Base-by-base conservation (phyloP, 306 rosid genomes). In the Mimosa pudica region DNA sequence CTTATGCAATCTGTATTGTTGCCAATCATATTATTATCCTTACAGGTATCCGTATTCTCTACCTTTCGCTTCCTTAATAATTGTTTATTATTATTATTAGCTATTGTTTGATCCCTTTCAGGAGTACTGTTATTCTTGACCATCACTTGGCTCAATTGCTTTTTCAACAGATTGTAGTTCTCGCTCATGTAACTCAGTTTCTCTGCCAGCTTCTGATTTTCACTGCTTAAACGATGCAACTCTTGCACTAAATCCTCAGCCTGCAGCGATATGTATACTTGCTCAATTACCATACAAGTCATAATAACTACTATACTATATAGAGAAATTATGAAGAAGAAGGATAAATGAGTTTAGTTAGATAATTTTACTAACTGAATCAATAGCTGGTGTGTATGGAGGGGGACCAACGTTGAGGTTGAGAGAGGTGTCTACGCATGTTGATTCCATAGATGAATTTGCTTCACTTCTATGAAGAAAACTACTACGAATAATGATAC, bases 201-300 rank as follows among this genome's bases (percentile, higher is more conserved):
- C 74, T 88, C 80, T 2, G 60, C 82, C 32, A 94, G 89, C 79
- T 64, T 89, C 88, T 80, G 85, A 71, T 92, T 94, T 89, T 94
- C 98, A 4, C 83, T 18, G 73, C 57, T 87, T 0, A 89, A 30
- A 33, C 93, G 90, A 20, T 77, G 77, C 72, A 92, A 79, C 80
- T 92, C 90, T 81, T 88, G 88, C 10, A 64, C 82, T 79, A 89
- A 75, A 17, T 7, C 33, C 30, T 70, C 79, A 1, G 32, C 82
- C 85, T 88, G 73, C 35, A 42, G 4, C n/a, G 44, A 30, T 62
- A 12, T 6, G 24, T 2, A 10, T 3, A 4, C 41, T 61, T 32
- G 36, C 3, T 62, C 5, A 0, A 3, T 60, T 9, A 61, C 67
- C 67, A 8, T 41, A 10, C 41, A 61, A 30, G 67, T 30, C 16